phyloP scores from a whole-genome alignment of 2,329 filamentous ascomycete species.

The Penicillium sp. region DNA sequence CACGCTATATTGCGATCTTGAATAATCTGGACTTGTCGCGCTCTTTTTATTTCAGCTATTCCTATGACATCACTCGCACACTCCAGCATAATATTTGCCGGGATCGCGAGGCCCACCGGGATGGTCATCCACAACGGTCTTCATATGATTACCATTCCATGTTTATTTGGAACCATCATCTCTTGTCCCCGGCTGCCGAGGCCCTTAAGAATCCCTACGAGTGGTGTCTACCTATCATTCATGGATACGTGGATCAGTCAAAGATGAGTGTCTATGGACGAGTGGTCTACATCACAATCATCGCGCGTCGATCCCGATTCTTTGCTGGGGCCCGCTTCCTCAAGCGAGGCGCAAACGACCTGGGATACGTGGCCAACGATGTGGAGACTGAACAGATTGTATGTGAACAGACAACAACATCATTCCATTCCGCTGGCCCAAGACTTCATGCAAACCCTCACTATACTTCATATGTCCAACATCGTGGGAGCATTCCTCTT shows the following conservation, averaged over 20 bases:
- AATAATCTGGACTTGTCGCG: slow-evolving; percentile 86
- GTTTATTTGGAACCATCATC: slow-evolving; percentile 97
- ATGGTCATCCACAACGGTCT: slow-evolving; percentile 61
- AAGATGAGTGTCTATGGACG: slow-evolving; percentile 83
- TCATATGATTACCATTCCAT: slow-evolving; percentile 88
- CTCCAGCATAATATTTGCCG: slow-evolving; percentile 87
- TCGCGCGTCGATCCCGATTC: slow-evolving; percentile 85
- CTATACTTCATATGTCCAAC: slow-evolving; percentile 95
- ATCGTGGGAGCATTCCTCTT: slow-evolving; percentile 91
- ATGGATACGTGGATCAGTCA: slow-evolving; percentile 93
- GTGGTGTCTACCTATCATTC: slow-evolving; percentile 94
- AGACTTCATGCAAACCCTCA: slow-evolving; percentile 82
- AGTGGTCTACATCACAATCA: slow-evolving; percentile 86
- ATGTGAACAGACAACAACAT: slow-evolving; percentile 89
- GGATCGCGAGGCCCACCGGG: slow-evolving; percentile 69
- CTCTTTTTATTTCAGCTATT: slow-evolving; percentile 98
- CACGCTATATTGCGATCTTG: slow-evolving; percentile 82
- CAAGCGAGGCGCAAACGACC: slow-evolving; percentile 90
- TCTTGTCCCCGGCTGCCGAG: slow-evolving; percentile 71
- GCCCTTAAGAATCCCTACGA: slow-evolving; percentile 80
- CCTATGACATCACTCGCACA: slow-evolving; percentile 90
- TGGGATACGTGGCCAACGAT: slow-evolving; percentile 95
- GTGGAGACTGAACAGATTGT: slow-evolving; percentile 99
- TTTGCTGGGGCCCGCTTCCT: slow-evolving; percentile 94
- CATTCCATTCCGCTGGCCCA: slow-evolving; percentile 88